phyloP scores from a whole-genome alignment of 2,329 filamentous ascomycete species.

The Fusarium nelsonii region DNA sequence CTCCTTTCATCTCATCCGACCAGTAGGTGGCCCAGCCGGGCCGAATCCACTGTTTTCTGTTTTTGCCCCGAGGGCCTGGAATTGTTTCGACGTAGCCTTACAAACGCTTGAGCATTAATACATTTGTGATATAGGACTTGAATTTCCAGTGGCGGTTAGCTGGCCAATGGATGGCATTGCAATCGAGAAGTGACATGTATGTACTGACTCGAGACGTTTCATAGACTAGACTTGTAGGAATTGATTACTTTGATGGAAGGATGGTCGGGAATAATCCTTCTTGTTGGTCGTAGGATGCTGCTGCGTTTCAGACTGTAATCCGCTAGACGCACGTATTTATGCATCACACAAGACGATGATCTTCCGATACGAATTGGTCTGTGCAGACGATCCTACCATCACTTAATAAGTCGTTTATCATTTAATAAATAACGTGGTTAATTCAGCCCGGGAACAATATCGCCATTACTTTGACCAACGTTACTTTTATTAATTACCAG shows the following conservation, averaged over 20 bases:
- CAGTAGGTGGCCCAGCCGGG: slow-evolving; percentile 8
- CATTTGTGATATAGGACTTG: neutral
- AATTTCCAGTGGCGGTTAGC: neutral
- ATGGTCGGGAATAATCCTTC: neutral
- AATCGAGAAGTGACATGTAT: rapidly evolving
- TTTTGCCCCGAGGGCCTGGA: neutral
- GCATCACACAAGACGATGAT: neutral
- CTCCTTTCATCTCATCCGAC: slow-evolving; percentile 37
- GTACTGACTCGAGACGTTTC: slow-evolving; percentile 18
- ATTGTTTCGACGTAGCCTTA: neutral
- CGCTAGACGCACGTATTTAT: slow-evolving; percentile 31
- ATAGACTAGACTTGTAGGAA: rapidly evolving
- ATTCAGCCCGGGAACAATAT: neutral
- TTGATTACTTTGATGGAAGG: neutral
- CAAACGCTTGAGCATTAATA: neutral
- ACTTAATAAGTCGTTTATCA: neutral
- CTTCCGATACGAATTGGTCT: neutral
- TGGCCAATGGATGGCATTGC: neutral
- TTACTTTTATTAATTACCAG: slow-evolving; percentile 1
- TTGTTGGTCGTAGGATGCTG: slow-evolving; percentile 18
- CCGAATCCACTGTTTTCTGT: slow-evolving; percentile 4
- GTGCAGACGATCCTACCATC: slow-evolving; percentile 9
- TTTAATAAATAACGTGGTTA: neutral
- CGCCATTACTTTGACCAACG: neutral
- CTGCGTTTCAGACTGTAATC: slow-evolving; percentile 20